These are phyloP conservation scores for Colletotrichum cereale DNA, from an alignment of 2,329 filamentous ascomycete genomes.

Conservation along the genomic window DNA sequence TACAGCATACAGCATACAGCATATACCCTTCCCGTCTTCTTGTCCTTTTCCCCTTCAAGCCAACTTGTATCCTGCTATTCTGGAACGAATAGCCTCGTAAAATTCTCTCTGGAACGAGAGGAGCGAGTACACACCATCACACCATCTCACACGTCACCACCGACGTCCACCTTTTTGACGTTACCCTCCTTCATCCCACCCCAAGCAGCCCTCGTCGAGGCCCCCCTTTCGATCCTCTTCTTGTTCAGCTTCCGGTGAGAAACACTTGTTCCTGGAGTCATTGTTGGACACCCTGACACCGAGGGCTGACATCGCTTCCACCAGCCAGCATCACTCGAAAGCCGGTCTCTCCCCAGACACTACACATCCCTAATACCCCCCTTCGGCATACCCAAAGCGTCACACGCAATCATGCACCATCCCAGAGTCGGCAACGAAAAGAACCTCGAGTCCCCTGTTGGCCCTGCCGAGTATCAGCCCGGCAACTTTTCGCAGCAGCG, in stretches of 20 bases:
- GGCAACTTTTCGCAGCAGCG: conserved; percentile 22
- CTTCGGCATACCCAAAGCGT: not conserved
- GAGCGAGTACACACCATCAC: not conserved
- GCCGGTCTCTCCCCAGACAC: not conserved
- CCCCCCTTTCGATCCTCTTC: not conserved
- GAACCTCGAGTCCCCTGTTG: not conserved
- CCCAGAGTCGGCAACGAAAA: conserved; percentile 5
- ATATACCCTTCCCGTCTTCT: not conserved
- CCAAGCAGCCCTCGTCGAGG: not conserved
- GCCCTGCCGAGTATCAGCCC: not conserved
- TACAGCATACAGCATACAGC: not conserved
- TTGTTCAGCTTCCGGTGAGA: not conserved
- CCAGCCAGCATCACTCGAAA: conserved; percentile 14
- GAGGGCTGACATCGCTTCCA: not conserved
- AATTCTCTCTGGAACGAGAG: conserved; percentile 7
- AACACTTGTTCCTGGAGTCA: not conserved
- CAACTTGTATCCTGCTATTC: conserved; percentile 3
- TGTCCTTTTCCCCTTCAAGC: not conserved
- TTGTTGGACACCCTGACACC: too few relatives aligned
- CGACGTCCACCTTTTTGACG: not conserved
- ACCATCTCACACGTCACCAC: not conserved
- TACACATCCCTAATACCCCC: not conserved
- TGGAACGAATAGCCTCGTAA: conserved; percentile 10
- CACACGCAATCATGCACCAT: conserved; percentile 12
- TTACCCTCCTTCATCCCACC: not conserved